Base-by-base conservation (phyloP, 2,329 filamentous ascomycete species). In the Epichloe gansuensis region DNA sequence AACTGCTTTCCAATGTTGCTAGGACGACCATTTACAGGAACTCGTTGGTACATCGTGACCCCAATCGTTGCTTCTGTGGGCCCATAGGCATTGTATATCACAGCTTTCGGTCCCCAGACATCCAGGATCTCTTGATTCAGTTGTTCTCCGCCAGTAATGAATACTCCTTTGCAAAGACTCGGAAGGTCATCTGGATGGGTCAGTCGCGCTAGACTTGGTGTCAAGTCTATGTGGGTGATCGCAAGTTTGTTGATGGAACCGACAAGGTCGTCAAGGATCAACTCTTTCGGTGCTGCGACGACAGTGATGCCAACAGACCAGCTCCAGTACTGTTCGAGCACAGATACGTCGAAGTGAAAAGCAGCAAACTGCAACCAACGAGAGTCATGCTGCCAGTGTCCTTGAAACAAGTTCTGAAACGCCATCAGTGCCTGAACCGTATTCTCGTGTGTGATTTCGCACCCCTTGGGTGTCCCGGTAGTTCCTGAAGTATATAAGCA, bases 1-100 rank as follows among this genome's bases (percentile, higher is more conserved):
- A 95, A 96, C 56, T 89, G 86, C 27, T 75, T 77, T 0, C 90
- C 90, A 58, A 96, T 96, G 60, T 96, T 96, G 11, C 88, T 86
- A 0, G 90, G 81, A 34, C 89, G 85, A 0, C 88, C 89, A 57
- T 85, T 86, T 21, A 71, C 67, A 0, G 87, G 86, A 7, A 95
- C 87, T 36, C 87, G 77, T n/a, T 84, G 83, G 59, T 85, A 90
- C 77, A 93, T 94, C 0, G 90, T 95, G 38, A 90, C 86, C 5
- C 90, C 90, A 56, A 96, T 96, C 0, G 90, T 96, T 0, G 88
- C 86, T 65, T 96, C 91, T 0, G 90, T 96, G 1, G 90, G 91
- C 0, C 90, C 90, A 57, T 95, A 89, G 3, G 89, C 89, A 60
- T 96, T 96, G 71, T 95, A 91, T 13, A 97, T 89, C 43, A 89